Percentiles rank a stretch among this genome's conserved stretches.
Evolutionary conservation across 129 eudicot genomes (phyloP).

Genomic region (Scalesia atractyloides): DNA sequence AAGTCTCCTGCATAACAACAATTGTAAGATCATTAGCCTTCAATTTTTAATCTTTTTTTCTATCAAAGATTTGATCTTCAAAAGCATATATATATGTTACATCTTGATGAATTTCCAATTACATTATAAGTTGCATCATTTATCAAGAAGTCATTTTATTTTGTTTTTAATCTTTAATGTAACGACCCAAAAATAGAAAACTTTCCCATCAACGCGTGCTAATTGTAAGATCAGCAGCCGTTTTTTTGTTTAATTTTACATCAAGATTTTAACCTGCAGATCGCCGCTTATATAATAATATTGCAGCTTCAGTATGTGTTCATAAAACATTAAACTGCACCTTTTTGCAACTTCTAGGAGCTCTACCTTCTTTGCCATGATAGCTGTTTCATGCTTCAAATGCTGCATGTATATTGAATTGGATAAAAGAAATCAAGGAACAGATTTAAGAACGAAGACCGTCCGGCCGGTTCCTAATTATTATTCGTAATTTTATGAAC

Average conservation of each 20-base stretch:
- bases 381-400: constrained; percentile 78
- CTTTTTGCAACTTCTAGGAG: constrained; percentile 74
- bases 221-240: background rate
- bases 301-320: background rate
- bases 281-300: background rate
- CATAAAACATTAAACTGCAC: constrained; percentile 34
- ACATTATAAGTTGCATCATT: too few species aligned
- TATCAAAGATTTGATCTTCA: constrained; percentile 10
- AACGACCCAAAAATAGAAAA: background rate
- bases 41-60: background rate
- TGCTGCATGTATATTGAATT: constrained; percentile 51
- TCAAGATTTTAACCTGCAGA: background rate
- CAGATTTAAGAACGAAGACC: background rate
- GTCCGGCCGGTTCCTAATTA: background rate
- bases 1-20: constrained; percentile 53
- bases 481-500: constrained; percentile 28
- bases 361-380: constrained; percentile 79
- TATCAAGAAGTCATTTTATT: background rate
- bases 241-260: too few species aligned
- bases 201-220: too few species aligned
- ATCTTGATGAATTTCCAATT: background rate
- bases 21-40: background rate
- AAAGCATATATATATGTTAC: background rate
- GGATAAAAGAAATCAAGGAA: background rate
- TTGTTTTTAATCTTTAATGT: background rate